Base-by-base conservation (phyloP, 106 monocot genomes). In the Dactylorhiza incarnata region DNA sequence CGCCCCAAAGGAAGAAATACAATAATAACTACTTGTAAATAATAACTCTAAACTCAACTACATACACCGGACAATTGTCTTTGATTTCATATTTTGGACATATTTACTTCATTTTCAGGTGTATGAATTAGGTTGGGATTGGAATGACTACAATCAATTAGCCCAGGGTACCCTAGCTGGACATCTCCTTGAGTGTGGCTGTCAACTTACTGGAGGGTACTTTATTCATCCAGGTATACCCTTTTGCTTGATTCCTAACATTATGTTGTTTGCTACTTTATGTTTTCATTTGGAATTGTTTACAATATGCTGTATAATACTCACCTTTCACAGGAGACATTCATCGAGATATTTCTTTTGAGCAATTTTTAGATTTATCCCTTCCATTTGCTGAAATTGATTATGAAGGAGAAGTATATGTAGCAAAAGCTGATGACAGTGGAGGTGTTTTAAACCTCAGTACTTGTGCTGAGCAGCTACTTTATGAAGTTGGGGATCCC, bases 171-270 rank as follows among this genome's bases (percentile, higher is more conserved):
- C 89, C 53, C 72, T 99, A 68, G 94, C 89, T 82, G 91, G 89
- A 50, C 99, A 99, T 90, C 94, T 99, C 80, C 80, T 99, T 66
- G 99, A 99, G 48, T 99, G 99, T 85, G 99, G 99, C 77, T 94
- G 99, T 78, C 99, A 99, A 79, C 74, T 99, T 67, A 99, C 99
- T 24, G 99, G 99, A 80, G 99, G 99, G 49, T 99, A 99, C 76
- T 94, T 99, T 76, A 92, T 94, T 91, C 99, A 99, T 85, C 91
- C 99, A 84, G 94, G 99, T 99, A 78, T 47, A 14, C 0, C 48
- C 43, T 59, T 61, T 23, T 22, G 56, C 59, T 45, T 68, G 55
- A 47, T 75, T 74, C 54, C 50, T 16, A 47, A 78, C 3, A 51
- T 25, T 74, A 48, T 43, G 23, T 67, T 48, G 61, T 71, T 54